Evolutionary conservation across 768 basidiomycete species (phyloP).

Genomic region (Lepiota brunneoincarnata): DNA sequence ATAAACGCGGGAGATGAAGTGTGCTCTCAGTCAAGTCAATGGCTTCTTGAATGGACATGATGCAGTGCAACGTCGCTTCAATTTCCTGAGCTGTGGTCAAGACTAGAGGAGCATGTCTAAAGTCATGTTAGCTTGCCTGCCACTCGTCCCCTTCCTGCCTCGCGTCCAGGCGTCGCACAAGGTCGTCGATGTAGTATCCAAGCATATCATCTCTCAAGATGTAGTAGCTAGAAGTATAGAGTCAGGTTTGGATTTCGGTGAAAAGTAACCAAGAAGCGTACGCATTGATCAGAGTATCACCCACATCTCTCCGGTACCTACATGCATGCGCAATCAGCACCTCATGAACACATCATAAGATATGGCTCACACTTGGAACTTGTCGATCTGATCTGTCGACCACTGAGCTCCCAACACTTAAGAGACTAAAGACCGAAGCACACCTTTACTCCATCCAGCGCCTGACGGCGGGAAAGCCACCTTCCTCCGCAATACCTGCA

Average conservation of each 20-base stretch:
- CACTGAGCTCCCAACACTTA: conserved; percentile 11
- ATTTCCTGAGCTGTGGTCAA: conserved; percentile 52
- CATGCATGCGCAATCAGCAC: not conserved
- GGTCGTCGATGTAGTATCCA: conserved; percentile 60
- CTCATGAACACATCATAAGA: not conserved
- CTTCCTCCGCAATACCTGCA: conserved; percentile 68
- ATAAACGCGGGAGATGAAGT: conserved; percentile 60
- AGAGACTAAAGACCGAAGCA: conserved; percentile 16
- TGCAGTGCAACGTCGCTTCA: conserved; percentile 83
- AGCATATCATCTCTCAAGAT: conserved; percentile 85
- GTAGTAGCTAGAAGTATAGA: conserved; percentile 60
- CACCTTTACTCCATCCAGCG: conserved; percentile 69
- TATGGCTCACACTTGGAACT: conserved; percentile 69
- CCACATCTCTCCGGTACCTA: conserved; percentile 83
- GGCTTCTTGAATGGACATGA: conserved; percentile 87
- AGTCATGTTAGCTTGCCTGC: conserved; percentile 53
- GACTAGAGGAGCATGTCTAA: not conserved
- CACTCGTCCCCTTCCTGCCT: conserved; percentile 51
- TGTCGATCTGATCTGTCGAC: conserved; percentile 69
- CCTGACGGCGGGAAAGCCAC: conserved; percentile 63
- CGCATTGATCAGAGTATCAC: conserved; percentile 88
- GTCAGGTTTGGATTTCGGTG: not conserved
- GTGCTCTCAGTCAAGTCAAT: conserved; percentile 48
- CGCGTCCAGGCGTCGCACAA: conserved; percentile 50
- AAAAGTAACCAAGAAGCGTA: conserved; percentile 32